These are phyloP conservation scores for Auricularia cornea DNA, from an alignment of 768 basidiomycete genomes.

Conservation along the genomic window DNA sequence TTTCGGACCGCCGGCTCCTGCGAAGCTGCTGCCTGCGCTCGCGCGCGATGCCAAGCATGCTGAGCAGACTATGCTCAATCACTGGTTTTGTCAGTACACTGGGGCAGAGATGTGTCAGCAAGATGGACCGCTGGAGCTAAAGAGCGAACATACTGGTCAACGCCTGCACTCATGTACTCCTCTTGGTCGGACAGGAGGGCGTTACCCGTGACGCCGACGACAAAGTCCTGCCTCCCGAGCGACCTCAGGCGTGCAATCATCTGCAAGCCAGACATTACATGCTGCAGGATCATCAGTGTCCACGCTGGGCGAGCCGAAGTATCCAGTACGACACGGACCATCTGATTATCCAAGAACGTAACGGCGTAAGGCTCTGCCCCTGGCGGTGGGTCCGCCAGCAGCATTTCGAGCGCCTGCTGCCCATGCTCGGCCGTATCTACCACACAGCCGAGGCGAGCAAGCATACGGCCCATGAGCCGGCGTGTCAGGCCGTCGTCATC, in stretches of 20 bases:
- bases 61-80: constrained; percentile 42
- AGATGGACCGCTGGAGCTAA: neutral
- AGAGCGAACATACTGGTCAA: constrained; percentile 53
- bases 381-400: constrained; percentile 30
- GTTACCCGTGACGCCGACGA: constrained; percentile 77
- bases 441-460: constrained; percentile 67
- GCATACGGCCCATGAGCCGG: constrained; percentile 68
- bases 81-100: constrained; percentile 80
- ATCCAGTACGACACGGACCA: constrained; percentile 25
- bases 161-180: constrained; percentile 69
- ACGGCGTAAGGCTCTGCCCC: constrained; percentile 28
- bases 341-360: constrained; percentile 65
- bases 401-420: constrained; percentile 63
- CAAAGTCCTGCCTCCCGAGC: constrained; percentile 60
- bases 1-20: neutral
- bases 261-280: constrained; percentile 65
- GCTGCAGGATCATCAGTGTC: constrained; percentile 15
- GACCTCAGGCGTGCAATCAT: constrained; percentile 56
- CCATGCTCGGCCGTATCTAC: constrained; percentile 85
- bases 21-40: constrained; percentile 20
- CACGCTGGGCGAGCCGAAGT: neutral
- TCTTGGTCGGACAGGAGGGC: constrained; percentile 54
- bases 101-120: neutral
- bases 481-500: constrained; percentile 79
- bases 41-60: constrained; percentile 34